Base-by-base conservation (phyloP, 1,284 basidiomycete genomes). In the Boletus sp. region DNA sequence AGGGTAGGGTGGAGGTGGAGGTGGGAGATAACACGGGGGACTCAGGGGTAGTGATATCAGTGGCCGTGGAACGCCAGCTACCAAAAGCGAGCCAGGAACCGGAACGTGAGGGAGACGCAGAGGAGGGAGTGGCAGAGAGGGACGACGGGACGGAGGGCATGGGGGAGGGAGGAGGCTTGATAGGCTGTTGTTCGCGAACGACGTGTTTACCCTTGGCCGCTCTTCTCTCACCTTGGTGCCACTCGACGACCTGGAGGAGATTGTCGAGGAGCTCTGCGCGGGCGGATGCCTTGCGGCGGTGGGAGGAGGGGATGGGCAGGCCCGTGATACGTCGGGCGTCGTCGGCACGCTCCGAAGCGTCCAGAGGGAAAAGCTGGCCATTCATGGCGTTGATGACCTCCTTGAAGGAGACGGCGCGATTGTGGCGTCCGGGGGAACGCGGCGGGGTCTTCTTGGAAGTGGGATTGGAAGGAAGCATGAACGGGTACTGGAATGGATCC, bases 321-420 rank as follows among this genome's bases (percentile, higher is more conserved):
- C 68, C 69, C 3, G 65, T 60, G 50, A 69, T 64, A 50, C 74
- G 74, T 46, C 64, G 64, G 53, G 73, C 61, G 54, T 72, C 66
- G 64, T 76, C 60, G 63, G 69, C 67, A 50, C 74, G 77, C 52
- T 81, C 78, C 17, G 72, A 74, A 35, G 76, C 66, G 25, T 80
- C 78, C 6, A 69, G 64, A 6, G 81, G 84, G 65, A 89, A 89
- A 25, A 89, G 76, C 6, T 79, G 76, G 11, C 88, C 88, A 31
- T 83, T 78, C 83, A 89, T 87, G 68, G 82, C 80, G 33, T 72
- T 70, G 50, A 87, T 72, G 52, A 89, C 85, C 47, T 86, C 81
- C 48, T 79, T 76, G 70, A 88, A 87, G 1, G 83, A 72, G 27
- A 88, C 79, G 21, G 67, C 54, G 13, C 62, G 65, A n/a, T 47